These are phyloP conservation scores for Salvia splendens DNA, from an alignment of 257 asterid genomes.

Conservation along the genomic window DNA sequence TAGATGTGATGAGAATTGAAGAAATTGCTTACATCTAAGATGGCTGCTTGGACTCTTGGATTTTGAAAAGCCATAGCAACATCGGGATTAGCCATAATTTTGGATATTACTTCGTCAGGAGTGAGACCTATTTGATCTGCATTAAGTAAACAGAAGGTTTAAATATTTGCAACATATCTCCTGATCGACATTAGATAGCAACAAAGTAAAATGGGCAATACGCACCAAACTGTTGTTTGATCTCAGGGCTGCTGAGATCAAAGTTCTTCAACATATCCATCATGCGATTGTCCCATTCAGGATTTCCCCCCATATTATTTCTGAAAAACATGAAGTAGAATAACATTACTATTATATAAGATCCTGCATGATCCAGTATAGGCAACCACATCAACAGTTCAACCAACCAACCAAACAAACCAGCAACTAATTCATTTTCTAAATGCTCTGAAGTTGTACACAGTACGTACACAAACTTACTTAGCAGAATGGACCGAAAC, in stretches of 20 bases:
- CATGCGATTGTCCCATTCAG: slow-evolving; percentile 93
- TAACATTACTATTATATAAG: slow-evolving; percentile 12
- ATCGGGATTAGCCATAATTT: slow-evolving; percentile 93
- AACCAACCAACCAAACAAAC: not conserved
- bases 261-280: slow-evolving; percentile 74
- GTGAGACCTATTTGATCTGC: slow-evolving; percentile 94
- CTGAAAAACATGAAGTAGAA: slow-evolving; percentile 38
- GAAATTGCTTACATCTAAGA: slow-evolving; percentile 73
- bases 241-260: slow-evolving; percentile 91
- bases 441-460: not conserved
- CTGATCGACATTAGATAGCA: not conserved
- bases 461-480: not conserved
- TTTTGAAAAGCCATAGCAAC: slow-evolving; percentile 98
- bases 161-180: not conserved
- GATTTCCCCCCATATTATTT: slow-evolving; percentile 87
- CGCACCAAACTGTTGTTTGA: slow-evolving; percentile 96
- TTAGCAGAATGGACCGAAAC: not conserved
- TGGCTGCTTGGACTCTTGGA: slow-evolving; percentile 96
- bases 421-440: not conserved
- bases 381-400: not conserved
- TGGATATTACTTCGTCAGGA: slow-evolving; percentile 90
- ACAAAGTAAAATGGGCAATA: slow-evolving; percentile 25
- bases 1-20: not conserved
- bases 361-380: slow-evolving; percentile 6
- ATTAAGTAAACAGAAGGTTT: slow-evolving; percentile 13